phyloP scores from a whole-genome alignment of 116 monocot genomes.

The Phalaenopsis hybrid region DNA sequence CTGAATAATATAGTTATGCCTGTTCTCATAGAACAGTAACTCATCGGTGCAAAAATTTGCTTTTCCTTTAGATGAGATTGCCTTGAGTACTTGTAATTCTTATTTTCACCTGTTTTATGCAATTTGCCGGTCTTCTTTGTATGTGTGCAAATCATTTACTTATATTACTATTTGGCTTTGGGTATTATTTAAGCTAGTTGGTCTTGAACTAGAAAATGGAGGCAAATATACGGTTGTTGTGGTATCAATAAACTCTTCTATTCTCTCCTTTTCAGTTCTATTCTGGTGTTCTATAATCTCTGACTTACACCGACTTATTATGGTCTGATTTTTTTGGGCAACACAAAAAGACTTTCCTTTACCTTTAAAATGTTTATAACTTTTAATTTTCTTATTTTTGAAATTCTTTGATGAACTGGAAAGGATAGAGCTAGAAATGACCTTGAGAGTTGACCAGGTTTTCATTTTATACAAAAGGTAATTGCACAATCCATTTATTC shows the following conservation, averaged over 20 bases:
- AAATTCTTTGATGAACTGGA: background rate
- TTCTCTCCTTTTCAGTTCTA: no score
- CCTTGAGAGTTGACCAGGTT: background rate
- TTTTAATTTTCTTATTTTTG: background rate
- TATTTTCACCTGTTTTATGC: no score
- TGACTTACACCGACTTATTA: no score
- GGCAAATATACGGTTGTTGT: no score
- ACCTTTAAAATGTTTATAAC: no score
- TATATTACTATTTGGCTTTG: background rate
- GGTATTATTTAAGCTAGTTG: background rate
- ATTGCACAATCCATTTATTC: background rate
- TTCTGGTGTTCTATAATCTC: no score
- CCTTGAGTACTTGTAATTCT: background rate
- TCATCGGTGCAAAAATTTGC: background rate
- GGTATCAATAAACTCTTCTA: no score
- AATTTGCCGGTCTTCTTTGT: background rate
- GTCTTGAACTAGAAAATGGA: background rate
- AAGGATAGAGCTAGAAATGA: background rate
- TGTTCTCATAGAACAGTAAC: background rate
- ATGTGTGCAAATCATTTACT: background rate
- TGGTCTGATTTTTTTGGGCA: no score
- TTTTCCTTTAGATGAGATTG: background rate
- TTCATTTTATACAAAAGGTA: no score
- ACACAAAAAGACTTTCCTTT: no score
- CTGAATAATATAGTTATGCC: constrained; percentile 1